Conservation (phyloP, 345 rosid genomes). For the Melaleuca alternifolia region DNA sequence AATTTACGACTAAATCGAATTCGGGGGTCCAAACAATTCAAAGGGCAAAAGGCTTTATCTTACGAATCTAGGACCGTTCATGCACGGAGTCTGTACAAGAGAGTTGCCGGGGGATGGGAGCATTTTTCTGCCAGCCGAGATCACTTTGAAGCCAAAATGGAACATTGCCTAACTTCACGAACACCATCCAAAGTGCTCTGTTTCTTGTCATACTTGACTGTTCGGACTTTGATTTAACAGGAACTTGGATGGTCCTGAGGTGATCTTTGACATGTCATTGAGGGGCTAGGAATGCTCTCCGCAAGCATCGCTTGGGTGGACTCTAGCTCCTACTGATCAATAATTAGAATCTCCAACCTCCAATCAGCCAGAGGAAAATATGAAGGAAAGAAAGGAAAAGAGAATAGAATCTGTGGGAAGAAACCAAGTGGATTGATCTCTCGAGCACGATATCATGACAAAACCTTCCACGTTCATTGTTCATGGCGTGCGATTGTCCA, state of each 20-base stretch:
- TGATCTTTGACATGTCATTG: background rate
- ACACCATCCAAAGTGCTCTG: background rate
- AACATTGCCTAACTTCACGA: background rate
- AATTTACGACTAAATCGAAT: background rate
- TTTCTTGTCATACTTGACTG: background rate
- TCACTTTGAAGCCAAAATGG: background rate
- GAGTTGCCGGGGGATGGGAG: background rate
- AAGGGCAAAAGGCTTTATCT: background rate
- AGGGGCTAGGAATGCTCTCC: background rate
- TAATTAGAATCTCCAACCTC: background rate
- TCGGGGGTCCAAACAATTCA: background rate
- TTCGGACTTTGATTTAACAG: background rate
- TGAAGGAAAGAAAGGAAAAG: background rate
- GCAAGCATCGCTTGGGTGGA: background rate
- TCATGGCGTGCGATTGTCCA: background rate
- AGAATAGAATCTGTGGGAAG: background rate
- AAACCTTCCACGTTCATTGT: background rate
- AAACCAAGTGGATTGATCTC: background rate
- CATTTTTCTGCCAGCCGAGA: background rate
- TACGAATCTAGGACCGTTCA: background rate
- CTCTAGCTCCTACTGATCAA: background rate
- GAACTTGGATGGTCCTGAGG: background rate
- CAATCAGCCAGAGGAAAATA: background rate
- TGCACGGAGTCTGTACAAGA: background rate
- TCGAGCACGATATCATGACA: background rate